Percentiles rank a stretch among this genome's conserved stretches.
Conservation (phyloP, 2,329 filamentous ascomycete genomes). For the Hypoxylon sp. region DNA sequence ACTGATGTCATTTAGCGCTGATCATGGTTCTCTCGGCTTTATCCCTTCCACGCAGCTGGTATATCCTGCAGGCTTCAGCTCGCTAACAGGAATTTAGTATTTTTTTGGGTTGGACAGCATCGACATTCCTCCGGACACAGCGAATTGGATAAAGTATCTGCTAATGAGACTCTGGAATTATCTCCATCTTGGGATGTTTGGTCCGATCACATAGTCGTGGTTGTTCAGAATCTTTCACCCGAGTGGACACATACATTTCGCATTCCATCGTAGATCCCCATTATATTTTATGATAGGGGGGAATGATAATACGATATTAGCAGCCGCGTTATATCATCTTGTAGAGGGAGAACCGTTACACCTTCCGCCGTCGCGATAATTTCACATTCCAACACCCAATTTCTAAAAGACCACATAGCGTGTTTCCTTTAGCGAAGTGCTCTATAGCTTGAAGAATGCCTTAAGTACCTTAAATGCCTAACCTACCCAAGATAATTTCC, state of each 20-base stretch:
- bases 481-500: neutral
- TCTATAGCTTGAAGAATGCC: neutral
- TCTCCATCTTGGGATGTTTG: conserved; percentile 6
- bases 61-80: conserved; percentile 6
- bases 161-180: neutral
- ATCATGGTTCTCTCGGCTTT: conserved; percentile 19
- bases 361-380: neutral
- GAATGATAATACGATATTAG: neutral
- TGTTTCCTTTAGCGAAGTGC: neutral
- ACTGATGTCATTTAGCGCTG: conserved; percentile 32
- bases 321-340: neutral
- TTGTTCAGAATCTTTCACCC: neutral
- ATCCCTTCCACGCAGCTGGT: conserved; percentile 11
- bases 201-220: neutral
- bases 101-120: conserved; percentile 5
- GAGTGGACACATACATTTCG: neutral
- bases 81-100: conserved; percentile 7
- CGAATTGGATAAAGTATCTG: conserved; percentile 8
- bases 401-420: too few relatives aligned
- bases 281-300: neutral
- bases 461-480: neutral
- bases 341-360: neutral
- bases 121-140: neutral
- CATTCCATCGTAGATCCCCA: neutral
- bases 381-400: neutral